Conservation (phyloP, 208 protist genomes). For the Trypanosoma avium region DNA sequence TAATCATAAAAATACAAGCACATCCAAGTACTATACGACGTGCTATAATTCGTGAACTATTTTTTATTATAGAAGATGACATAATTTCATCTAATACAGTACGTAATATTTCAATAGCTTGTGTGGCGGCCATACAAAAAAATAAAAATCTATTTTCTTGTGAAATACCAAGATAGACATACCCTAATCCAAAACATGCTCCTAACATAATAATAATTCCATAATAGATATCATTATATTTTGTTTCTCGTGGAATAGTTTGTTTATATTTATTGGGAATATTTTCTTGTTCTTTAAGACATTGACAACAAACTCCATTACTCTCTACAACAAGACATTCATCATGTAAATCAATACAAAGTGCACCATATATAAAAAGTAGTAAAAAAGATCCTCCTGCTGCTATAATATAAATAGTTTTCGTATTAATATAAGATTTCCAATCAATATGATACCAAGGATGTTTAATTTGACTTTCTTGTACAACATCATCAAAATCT, state of each 20-base stretch:
- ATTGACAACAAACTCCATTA: constrained; percentile 10
- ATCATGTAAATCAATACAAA: background rate
- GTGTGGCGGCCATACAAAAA: too few relatives aligned
- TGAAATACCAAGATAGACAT: too few relatives aligned
- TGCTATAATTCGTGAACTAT: too few relatives aligned
- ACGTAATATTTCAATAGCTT: too few relatives aligned
- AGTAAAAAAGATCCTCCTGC: constrained; percentile 5
- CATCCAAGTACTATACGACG: background rate
- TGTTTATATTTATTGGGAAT: too few relatives aligned
- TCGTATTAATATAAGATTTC: background rate
- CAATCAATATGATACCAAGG: constrained; percentile 13
- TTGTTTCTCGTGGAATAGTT: background rate
- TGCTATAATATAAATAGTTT: constrained; percentile 9
- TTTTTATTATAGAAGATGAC: too few relatives aligned
- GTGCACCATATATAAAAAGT: constrained; percentile 11
- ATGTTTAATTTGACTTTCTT: background rate
- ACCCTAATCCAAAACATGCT: constrained; percentile 16
- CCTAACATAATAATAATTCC: constrained; percentile 12
- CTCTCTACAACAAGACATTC: constrained; percentile 11
- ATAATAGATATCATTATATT: constrained; percentile 19
- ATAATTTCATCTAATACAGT: too few relatives aligned
- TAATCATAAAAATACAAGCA: background rate
- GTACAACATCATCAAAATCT: constrained; percentile 5
- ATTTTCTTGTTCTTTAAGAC: too few relatives aligned
- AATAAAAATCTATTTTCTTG: too few relatives aligned